A percentile compares a stretch with the other conserved stretches of the same genome.
phyloP scores from a whole-genome alignment of 2,329 filamentous ascomycete genomes.

The Tolypocladium ovalisporum region DNA sequence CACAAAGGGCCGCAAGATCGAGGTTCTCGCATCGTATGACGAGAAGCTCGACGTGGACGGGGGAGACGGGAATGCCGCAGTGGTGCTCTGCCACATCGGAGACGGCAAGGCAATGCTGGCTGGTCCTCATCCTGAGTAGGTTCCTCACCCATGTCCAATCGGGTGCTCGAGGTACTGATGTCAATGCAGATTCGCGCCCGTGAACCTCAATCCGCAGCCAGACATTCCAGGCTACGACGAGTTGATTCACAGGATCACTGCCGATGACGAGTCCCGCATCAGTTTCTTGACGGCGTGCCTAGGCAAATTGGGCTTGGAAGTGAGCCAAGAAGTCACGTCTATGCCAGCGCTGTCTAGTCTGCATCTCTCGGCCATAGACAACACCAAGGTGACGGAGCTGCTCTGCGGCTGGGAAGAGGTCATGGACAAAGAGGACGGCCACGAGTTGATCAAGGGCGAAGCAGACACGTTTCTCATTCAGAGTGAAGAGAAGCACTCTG shows the following conservation, averaged over 20 bases:
- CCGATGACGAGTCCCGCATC: conserved; percentile 58
- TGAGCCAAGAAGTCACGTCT: conserved; percentile 56
- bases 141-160: not conserved
- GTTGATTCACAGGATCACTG: conserved; percentile 55
- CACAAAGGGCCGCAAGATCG: conserved; percentile 51
- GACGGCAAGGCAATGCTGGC: conserved; percentile 71
- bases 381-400: conserved; percentile 55
- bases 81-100: conserved; percentile 75
- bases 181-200: conserved; percentile 64
- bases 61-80: conserved; percentile 62
- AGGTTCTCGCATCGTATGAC: conserved; percentile 72
- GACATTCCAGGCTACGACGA: conserved; percentile 58
- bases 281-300: conserved; percentile 73
- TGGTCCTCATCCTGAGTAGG: conserved; percentile 82
- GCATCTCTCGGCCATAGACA: conserved; percentile 64
- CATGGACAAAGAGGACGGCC: conserved; percentile 52
- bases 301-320: conserved; percentile 68
- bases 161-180: conserved; percentile 4
- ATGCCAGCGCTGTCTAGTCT: conserved; percentile 73
- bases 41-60: conserved; percentile 67
- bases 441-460: conserved; percentile 67
- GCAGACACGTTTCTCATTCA: conserved; percentile 76
- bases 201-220: conserved; percentile 60
- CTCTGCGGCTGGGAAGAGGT: conserved; percentile 56
- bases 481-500: conserved; percentile 51